Base-by-base conservation (phyloP, 1,284 basidiomycete genomes). In the Rhodotorula sp. region DNA sequence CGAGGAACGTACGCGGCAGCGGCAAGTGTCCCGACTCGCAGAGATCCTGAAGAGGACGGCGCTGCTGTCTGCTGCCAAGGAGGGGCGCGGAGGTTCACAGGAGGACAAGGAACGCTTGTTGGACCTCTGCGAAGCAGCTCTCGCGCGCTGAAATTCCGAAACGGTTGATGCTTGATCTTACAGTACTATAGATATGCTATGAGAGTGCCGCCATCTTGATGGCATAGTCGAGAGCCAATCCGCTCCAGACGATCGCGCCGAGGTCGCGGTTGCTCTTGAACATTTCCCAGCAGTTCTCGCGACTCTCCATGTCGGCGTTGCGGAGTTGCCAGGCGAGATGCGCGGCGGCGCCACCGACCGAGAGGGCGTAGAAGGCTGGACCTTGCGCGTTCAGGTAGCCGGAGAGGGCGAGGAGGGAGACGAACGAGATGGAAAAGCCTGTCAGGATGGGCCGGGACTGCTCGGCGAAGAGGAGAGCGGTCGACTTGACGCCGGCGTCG, bases 211-310 rank as follows among this genome's bases (percentile, higher is more conserved):
- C 49, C 21, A 70, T 34, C 66, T 58, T 66, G 23, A 70, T 26
- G 46, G 80, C 80, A 78, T 95, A 97, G 82, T 99, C 96, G 12
- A 84, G 86, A 10, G 89, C 80, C 23, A 93, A 85, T 4, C 96
- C 96, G 79, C 87, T 86, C 89, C 91, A 97, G 15, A 98, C 84
- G 86, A 92, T 90, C 74, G 91, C 90, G 0, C 96, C 96, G 47
- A 93, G 85, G 86, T 90, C 92, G 0, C 92, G 90, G 81, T 95
- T 98, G 15, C 89, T 89, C 31, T 87, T 86, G 78, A 99, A 99
- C 47, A 91, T 92, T 76, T 85, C 86, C 93, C 94, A 97, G 81
- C 95, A 97, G 80, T 93, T 94, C n/a, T 84, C 79, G 14, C 92
- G 86, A 71, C 82, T 83, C 75, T 97, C 86, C 72, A 95, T 92